phyloP scores from a whole-genome alignment of 2,329 filamentous ascomycete genomes.

The Pseudogymnoascus sp. region DNA sequence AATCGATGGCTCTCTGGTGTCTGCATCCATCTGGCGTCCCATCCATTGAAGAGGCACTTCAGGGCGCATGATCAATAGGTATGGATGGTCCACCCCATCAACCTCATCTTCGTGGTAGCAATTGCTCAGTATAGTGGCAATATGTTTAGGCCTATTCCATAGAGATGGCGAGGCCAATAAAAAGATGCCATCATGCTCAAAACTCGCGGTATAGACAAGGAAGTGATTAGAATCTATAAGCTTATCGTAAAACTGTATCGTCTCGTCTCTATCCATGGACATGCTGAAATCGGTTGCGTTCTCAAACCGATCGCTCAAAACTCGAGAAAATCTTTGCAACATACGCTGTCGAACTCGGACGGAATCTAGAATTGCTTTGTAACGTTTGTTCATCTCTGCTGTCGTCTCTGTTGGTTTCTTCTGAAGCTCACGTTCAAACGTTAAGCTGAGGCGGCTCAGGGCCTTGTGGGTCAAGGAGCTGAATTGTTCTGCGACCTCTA shows the following conservation, averaged over 20 bases:
- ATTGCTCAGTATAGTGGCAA: slow-evolving; percentile 78
- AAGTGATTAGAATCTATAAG: slow-evolving; percentile 81
- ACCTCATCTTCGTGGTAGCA: slow-evolving; percentile 66
- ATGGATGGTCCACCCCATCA: slow-evolving; percentile 74
- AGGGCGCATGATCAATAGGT: slow-evolving; percentile 77
- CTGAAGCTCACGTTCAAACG: slow-evolving; percentile 87
- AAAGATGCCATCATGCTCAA: slow-evolving; percentile 70
- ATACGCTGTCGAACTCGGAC: slow-evolving; percentile 94
- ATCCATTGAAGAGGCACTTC: slow-evolving; percentile 77
- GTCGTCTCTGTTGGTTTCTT: slow-evolving; percentile 76
- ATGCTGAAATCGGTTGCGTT: slow-evolving; percentile 95
- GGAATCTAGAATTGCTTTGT: slow-evolving; percentile 91
- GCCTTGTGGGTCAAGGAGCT: slow-evolving; percentile 91
- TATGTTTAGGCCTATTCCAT: slow-evolving; percentile 68
- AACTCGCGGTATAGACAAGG: slow-evolving; percentile 65
- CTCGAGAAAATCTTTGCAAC: slow-evolving; percentile 88
- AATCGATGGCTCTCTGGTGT: slow-evolving; percentile 69
- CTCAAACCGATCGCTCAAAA: slow-evolving; percentile 88
- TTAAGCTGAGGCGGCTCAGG: slow-evolving; percentile 76
- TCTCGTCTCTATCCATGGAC: slow-evolving; percentile 57
- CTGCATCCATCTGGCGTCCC: slow-evolving; percentile 65
- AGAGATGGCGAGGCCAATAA: slow-evolving; percentile 80
- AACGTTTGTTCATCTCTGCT: slow-evolving; percentile 90
- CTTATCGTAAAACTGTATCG: slow-evolving; percentile 71
- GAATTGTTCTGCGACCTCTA: slow-evolving; percentile 97